Base-by-base conservation (phyloP, 257 asterid species). In the Solanum boliviense region DNA sequence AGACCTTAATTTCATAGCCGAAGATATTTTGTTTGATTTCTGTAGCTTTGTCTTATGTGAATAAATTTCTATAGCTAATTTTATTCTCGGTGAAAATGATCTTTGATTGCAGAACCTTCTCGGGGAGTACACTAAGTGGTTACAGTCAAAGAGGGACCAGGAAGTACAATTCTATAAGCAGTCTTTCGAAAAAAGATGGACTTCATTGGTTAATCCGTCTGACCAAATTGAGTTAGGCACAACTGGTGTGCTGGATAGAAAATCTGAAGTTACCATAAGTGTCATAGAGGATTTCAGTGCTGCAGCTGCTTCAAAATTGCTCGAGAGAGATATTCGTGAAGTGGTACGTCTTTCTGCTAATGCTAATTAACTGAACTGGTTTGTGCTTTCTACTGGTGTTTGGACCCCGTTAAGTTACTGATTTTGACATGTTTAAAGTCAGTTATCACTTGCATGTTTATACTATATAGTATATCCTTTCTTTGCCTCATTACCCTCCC, bases 301-400 rank as follows among this genome's bases (percentile, higher is more conserved):
- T 25, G 89, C 95, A 72, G 98, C 99, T 90, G 99, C 98, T 88
- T 94, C 98, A 39, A 97, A 94, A 91, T 85, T 96, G 91, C 95
- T 97, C 32, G 99, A 97, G 88, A 98, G 95, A 93, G 98, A 96
- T 93, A 95, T 97, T 78, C 98, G 99, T 76, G 98, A 97, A 97
- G 95, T 89, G 91, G 99, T 94, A 87, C 90, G 93, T 88, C 76
- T 88, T 74, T 88, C 86, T 52, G 38, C 84, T 76, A 48, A 67
- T 46, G 86, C 71, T 84, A 73, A 46, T 74, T 9, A 84, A 74
- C 31, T 38, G 58, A 78, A 81, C 20, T 82, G 86, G 41, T 48
- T 82, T 82, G 38, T 82, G 21, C 68, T 15, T 82, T 48, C 86
- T 82, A 39, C 70, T 82, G 70, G 70, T 46, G 70, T 82, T 48